Evolutionary conservation across 2,329 filamentous ascomycete genomes (phyloP), one percentile per base, ranked within the genome.

Genomic region (Cytospora mali): DNA sequence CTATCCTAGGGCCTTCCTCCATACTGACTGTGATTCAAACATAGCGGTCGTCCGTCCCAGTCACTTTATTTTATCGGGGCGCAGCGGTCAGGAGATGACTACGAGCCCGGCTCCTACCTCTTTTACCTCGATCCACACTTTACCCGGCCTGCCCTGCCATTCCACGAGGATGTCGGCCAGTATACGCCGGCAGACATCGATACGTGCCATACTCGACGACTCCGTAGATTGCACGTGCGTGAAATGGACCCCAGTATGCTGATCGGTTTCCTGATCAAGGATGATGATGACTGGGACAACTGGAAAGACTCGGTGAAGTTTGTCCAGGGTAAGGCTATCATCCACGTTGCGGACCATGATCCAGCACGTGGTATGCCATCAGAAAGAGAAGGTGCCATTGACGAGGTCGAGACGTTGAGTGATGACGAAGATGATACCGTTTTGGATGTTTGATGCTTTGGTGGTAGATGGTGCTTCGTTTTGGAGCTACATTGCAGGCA

Each of bases 191-290:
- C 91, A 69, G 93, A 98, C 63, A 74, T 97, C 18, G 85, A 89
- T 61, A 90, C 90, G 0, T 97, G 92, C 71, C 94, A 99, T 73
- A 98, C 93, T 0, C 85, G 91, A 56, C 88, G 94, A 54, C 78
- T 99, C 21, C 87, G 94, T 42, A 85, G 90, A 61, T 82, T 99
- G 31, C 89, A 95, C 68, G 84, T 99, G 55, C 87, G 88, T 64
- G 93, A 98, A 72, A 95, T 99, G 91, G 95, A 99, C 71, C 95
- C 95, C 0, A 97, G 93, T 71, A 99, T 99, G 95, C 79, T 99
- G 49, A 91, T 99, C 67, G 94, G 92, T 5, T 98, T 98, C 71
- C 78, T 99, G 39, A 93, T 99, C 66, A 85, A 83, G 48, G 86
- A 91, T 62, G 88, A 94, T 69, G 83, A 88, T 50, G 95, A 99